Evolutionary conservation across 1,284 basidiomycete genomes (phyloP).

Genomic region (Thecaphora frezii): DNA sequence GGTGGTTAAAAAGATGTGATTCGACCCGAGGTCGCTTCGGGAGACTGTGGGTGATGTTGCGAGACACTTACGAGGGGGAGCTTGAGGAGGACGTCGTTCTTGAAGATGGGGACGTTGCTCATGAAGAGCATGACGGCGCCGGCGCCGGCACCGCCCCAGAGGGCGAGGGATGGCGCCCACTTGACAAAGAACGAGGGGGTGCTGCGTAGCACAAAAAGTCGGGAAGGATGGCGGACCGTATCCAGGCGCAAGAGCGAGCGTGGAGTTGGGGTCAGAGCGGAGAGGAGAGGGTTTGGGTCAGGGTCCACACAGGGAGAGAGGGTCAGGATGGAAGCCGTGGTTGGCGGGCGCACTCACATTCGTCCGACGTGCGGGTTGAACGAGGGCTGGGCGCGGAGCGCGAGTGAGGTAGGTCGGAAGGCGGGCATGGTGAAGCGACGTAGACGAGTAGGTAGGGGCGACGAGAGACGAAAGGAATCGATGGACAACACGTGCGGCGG

Average conservation of each 20-base stretch:
- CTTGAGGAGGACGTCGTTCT: slow-evolving; percentile 49
- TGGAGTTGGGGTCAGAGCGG: too few relatives aligned
- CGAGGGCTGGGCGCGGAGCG: slow-evolving; percentile 33
- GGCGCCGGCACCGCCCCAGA: slow-evolving; percentile 50
- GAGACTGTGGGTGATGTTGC: too few relatives aligned
- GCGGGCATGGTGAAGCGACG: not conserved
- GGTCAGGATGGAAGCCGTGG: too few relatives aligned
- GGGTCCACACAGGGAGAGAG: too few relatives aligned
- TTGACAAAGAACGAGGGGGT: slow-evolving; percentile 30
- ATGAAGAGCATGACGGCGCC: slow-evolving; percentile 49
- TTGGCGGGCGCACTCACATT: slow-evolving; percentile 40
- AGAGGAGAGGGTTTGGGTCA: too few relatives aligned
- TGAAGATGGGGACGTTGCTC: slow-evolving; percentile 48
- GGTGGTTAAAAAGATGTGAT: too few relatives aligned
- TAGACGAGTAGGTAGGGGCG: not conserved
- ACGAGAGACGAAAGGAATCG: too few relatives aligned
- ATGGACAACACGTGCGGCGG: too few relatives aligned
- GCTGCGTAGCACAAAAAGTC: slow-evolving; percentile 2
- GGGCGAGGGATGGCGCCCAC: slow-evolving; percentile 45
- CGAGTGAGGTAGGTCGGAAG: slow-evolving; percentile 32
- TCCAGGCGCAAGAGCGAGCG: not conserved
- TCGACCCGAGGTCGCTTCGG: too few relatives aligned
- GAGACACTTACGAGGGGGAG: slow-evolving; percentile 44
- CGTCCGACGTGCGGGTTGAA: slow-evolving; percentile 51
- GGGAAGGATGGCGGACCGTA: not conserved